Percentiles rank a stretch among this genome's conserved stretches.
phyloP scores from a whole-genome alignment of 129 eudicot genomes.

The Flaveria sonorensis region DNA sequence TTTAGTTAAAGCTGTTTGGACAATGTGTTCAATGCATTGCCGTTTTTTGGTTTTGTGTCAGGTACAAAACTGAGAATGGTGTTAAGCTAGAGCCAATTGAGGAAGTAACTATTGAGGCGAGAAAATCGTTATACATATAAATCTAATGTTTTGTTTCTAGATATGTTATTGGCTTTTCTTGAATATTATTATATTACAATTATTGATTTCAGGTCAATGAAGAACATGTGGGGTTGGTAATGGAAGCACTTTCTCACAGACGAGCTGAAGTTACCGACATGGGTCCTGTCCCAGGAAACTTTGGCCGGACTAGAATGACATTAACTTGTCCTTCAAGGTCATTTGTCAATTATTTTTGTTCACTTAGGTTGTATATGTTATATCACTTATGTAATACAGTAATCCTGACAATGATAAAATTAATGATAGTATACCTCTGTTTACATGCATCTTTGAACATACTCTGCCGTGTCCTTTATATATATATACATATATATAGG shows the following conservation, averaged over 20 bases:
- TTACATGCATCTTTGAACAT: neutral
- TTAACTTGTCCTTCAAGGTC: constrained; percentile 95
- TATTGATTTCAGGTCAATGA: constrained; percentile 64
- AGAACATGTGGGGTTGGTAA: constrained; percentile 86
- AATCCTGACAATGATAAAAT: neutral
- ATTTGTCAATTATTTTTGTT: neutral
- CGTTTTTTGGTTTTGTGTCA: constrained; percentile 24
- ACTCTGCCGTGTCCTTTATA: neutral
- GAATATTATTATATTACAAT: neutral
- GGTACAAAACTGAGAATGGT: constrained; percentile 76
- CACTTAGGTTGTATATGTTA: neutral
- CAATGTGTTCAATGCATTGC: neutral
- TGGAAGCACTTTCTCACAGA: constrained; percentile 97
- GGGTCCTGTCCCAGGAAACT: constrained; percentile 89
- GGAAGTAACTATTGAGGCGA: constrained; percentile 95
- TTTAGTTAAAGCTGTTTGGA: neutral
- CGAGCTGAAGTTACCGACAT: constrained; percentile 87
- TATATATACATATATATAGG: neutral
- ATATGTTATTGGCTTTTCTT: neutral
- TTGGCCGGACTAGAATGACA: constrained; percentile 75
- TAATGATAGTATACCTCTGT: neutral
- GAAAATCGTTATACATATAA: neutral
- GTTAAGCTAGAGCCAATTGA: constrained; percentile 93
- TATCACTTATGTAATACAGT: neutral
- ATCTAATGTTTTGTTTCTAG: neutral